Evolutionary conservation across 2,329 filamentous ascomycete species (phyloP), one percentile per base, ranked within the genome.

Genomic region (Phialophora tarda): DNA sequence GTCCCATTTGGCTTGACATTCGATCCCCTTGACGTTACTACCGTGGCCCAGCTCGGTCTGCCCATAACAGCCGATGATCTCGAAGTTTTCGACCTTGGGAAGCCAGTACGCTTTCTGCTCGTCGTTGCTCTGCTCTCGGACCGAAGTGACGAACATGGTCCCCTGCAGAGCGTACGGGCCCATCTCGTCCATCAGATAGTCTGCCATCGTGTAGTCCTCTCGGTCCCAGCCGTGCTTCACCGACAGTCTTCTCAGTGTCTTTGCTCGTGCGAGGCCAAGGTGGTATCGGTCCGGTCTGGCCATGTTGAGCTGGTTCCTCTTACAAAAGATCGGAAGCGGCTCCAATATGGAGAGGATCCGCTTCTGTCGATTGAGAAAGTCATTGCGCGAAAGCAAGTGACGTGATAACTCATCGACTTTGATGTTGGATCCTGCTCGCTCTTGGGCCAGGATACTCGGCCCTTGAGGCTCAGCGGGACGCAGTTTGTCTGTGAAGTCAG

Each of bases 11-110:
- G 83, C 83, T 55, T 80, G 74, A 14, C 80, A 81, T 67, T 85
- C 83, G 12, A 85, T 70, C 0, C 82, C 82, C 56, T 80, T 76
- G 11, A 85, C 82, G 67, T 85, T 85, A 62, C 82, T 84, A 0
- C 82, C 83, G 67, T 85, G 83, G 0, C 83, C 83, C 1, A 84
- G 76, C 69, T 85, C 83, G 1, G 81, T 83, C 72, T 84, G 82
- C 10, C 81, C 82, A 72, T 84, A 84, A 59, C 79, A 82, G 12
- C 82, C 83, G 63, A 84, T 81, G 30, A 83, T 83, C 64, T 83
- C 78, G 78, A 79, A 83, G 17, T 75, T 76, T 54, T 83, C 78
- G 60, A 84, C 82, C 68, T 78, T 78, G 0, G 83, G 82, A 73
- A 82, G 73, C 83, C 82, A 85, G 69, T 82, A 78, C 32, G 77